Evolutionary conservation across 768 basidiomycete species (phyloP).

Genomic region (Lentinus brumalis): DNA sequence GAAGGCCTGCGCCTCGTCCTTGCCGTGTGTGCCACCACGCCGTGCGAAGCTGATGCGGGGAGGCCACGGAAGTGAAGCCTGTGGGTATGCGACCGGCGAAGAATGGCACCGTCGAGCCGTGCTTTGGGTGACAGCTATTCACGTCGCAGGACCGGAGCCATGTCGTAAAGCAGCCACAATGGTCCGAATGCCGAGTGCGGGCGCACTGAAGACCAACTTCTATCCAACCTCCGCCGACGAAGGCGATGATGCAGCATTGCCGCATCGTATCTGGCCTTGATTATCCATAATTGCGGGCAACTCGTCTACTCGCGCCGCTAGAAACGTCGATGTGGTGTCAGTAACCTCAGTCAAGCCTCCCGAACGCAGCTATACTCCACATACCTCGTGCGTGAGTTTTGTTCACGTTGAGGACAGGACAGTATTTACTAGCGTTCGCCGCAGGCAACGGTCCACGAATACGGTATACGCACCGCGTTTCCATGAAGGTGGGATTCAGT

Average conservation of each 20-base stretch:
- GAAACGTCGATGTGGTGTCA: neutral
- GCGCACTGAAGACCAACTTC: neutral
- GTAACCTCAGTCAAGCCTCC: neutral
- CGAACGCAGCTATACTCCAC: neutral
- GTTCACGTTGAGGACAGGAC: neutral
- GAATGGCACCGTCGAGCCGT: neutral
- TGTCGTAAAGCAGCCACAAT: slow-evolving; percentile 1
- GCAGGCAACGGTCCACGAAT: too few relatives aligned
- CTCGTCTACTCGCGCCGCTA: neutral
- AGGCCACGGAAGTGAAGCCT: slow-evolving; percentile 3
- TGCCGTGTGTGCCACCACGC: neutral
- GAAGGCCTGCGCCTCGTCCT: neutral
- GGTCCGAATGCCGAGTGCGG: neutral
- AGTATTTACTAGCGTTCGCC: too few relatives aligned
- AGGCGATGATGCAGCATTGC: neutral
- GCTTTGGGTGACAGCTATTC: neutral
- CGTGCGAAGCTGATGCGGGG: neutral
- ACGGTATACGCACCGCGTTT: neutral
- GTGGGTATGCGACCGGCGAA: neutral
- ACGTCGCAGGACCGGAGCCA: neutral
- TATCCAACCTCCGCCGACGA: neutral
- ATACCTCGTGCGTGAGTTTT: neutral
- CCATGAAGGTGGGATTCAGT: neutral
- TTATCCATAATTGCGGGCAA: neutral
- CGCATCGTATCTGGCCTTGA: neutral